Evolutionary conservation across 2,329 filamentous ascomycete species (phyloP), one percentile per base, ranked within the genome.

Genomic region (Trichoderma sp.): DNA sequence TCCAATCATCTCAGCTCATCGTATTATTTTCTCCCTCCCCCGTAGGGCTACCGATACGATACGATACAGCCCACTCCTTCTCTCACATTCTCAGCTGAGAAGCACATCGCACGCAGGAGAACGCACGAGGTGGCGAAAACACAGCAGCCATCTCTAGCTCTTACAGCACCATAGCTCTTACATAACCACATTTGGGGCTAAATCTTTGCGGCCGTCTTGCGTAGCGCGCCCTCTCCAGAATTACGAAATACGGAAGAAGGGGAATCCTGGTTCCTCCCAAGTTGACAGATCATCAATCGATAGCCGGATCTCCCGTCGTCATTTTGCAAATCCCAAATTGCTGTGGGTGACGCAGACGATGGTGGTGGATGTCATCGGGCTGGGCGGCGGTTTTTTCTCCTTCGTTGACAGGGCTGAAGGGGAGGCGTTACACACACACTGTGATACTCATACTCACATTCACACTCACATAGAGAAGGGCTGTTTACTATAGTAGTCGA

Each of bases 81-180:
- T 16, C 6, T 41, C n/a, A n/a, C 38, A 7, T 14, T 45, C 68
- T 71, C 67, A 68, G 66, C 66, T 68, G 45, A 56, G 29, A 56
- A 56, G 29, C 16, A 53, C 45, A 53, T 53, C n/a, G 14, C 29
- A 33, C 64, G 6, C 31, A 12, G 2, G 7, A 6, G 8, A 35
- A 69, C 27, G 67, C 56, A 38, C 29, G n/a, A 69, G 45, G 67
- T 71, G 67, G 67, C 67, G 38, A 71, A 71, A 41, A n/a, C 11
- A 14, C 21, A 56, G 29, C 59, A 63, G 11, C 35, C 38, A 27
- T 66, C 35, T 31, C n/a, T 74, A 71, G 68, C 59, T 71, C 68
- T 71, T 71, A 71, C 68, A 71, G 35, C 12, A 38, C 35, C 35
- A 38, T 74, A 71, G 68, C 56, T 71, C 68, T 71, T 71, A 71